These are phyloP conservation scores for Trichoderma virens DNA, from an alignment of 495 filamentous ascomycete genomes.

Conservation along the genomic window DNA sequence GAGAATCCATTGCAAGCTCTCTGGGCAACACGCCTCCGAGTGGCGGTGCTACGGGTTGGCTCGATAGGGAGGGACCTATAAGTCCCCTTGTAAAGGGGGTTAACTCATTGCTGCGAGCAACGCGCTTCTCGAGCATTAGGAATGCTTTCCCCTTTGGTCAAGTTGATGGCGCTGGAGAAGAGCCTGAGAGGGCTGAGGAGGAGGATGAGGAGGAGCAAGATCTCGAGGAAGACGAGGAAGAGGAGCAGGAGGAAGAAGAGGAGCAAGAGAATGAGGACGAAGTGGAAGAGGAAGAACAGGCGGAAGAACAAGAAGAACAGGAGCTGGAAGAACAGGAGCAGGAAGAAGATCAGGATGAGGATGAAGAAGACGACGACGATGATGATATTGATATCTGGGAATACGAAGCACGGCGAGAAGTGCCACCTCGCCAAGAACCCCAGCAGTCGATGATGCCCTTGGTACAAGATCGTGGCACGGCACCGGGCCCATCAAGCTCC, in stretches of 20 bases:
- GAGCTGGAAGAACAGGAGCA: not conserved
- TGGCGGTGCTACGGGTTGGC: slow-evolving; percentile 29
- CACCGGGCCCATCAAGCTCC: slow-evolving; percentile 36
- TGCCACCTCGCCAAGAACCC: slow-evolving; percentile 28
- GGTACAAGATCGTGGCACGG: slow-evolving; percentile 29
- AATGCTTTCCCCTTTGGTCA: not conserved
- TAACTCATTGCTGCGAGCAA: not conserved
- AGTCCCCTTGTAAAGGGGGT: not conserved
- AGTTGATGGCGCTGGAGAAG: slow-evolving; percentile 11
- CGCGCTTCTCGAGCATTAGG: not conserved
- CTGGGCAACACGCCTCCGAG: slow-evolving; percentile 15
- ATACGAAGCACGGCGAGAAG: slow-evolving; percentile 34
- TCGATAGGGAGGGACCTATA: slow-evolving; percentile 12
- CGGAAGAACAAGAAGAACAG: not conserved
- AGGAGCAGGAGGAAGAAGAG: slow-evolving; percentile 11
- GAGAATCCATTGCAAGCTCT: slow-evolving; percentile 19
- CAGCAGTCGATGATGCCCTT: slow-evolving; percentile 36
- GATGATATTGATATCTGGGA: slow-evolving; percentile 40
- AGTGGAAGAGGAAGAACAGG: not conserved
- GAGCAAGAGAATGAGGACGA: slow-evolving; percentile 20
- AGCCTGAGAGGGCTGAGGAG: slow-evolving; percentile 10
- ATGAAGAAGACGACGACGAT: slow-evolving; percentile 18
- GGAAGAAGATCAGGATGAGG: slow-evolving; percentile 9
- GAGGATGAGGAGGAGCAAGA: not conserved
- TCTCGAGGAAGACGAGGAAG: not conserved